phyloP scores from a whole-genome alignment of 139 green algal genomes.

The Haematococcus sp. region DNA sequence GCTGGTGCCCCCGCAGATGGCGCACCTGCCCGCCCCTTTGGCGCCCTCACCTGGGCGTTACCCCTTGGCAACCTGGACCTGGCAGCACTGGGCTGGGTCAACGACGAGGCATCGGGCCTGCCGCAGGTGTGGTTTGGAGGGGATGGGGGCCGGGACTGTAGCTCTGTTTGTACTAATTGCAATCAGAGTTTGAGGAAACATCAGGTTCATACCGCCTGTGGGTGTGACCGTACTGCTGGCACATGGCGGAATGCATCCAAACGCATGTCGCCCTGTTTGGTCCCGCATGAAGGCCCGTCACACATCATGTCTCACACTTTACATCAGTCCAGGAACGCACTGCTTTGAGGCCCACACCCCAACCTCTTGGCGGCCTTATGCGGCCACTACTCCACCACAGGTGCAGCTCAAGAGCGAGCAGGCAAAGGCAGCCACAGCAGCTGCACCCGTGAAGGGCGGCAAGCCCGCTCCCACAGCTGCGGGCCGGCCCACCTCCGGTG shows the following conservation, averaged over 20 bases:
- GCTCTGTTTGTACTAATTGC: not conserved
- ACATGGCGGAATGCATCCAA: not conserved
- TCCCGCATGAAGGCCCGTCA: not conserved
- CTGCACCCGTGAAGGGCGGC: not conserved
- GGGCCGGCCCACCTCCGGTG: not conserved
- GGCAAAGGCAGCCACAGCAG: not conserved
- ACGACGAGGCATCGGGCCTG: constrained; percentile 24
- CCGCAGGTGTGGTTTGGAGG: constrained; percentile 3
- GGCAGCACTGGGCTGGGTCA: constrained; percentile 29
- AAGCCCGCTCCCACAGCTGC: no score
- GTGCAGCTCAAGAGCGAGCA: not conserved
- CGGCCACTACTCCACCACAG: no score
- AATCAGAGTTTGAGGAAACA: not conserved
- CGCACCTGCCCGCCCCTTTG: constrained; percentile 19
- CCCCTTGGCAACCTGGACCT: constrained; percentile 38
- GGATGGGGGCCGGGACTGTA: no score
- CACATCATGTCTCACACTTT: not conserved
- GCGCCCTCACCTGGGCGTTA: constrained; percentile 20
- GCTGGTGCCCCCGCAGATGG: not conserved
- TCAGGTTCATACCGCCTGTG: not conserved
- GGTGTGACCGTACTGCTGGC: not conserved
- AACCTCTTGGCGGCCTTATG: no score
- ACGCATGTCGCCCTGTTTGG: not conserved
- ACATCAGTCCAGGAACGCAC: not conserved
- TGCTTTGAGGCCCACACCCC: no score